These are phyloP conservation scores for Ogataea paraovalis DNA, from an alignment of 805 yeast genomes.

Conservation along the genomic window DNA sequence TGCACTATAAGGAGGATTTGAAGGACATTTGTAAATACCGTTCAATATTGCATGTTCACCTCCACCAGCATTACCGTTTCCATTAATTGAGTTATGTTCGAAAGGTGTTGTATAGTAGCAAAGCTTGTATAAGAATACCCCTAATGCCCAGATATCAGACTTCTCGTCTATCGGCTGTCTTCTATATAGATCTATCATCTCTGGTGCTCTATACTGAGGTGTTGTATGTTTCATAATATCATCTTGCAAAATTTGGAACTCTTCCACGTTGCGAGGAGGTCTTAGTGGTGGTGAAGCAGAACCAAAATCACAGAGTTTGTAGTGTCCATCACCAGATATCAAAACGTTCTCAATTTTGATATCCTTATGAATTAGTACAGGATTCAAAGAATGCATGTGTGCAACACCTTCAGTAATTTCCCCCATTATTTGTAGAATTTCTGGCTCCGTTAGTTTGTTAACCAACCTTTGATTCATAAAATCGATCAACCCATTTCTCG, in stretches of 20 bases:
- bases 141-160: conserved; percentile 83
- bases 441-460: conserved; percentile 62
- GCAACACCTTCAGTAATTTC: conserved; percentile 72
- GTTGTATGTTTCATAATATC: conserved; percentile 79
- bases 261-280: conserved; percentile 60
- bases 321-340: conserved; percentile 52
- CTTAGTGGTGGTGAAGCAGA: conserved; percentile 64
- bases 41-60: conserved; percentile 63
- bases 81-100: conserved; percentile 44
- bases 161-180: conserved; percentile 76
- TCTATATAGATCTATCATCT: conserved; percentile 69
- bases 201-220: conserved; percentile 82
- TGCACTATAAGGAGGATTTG: conserved; percentile 54
- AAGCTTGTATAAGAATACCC: conserved; percentile 69
- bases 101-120: conserved; percentile 84
- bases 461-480: conserved; percentile 72
- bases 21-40: conserved; percentile 50
- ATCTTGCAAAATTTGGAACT: conserved; percentile 53
- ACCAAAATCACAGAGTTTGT: conserved; percentile 79
- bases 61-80: conserved; percentile 33
- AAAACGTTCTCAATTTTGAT: conserved; percentile 80
- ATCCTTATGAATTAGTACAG: conserved; percentile 75
- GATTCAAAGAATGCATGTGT: conserved; percentile 68
- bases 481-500: conserved; percentile 71
- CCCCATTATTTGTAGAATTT: conserved; percentile 62